Conservation (phyloP, 495 filamentous ascomycete genomes). For the Schizothecium vesticola region DNA sequence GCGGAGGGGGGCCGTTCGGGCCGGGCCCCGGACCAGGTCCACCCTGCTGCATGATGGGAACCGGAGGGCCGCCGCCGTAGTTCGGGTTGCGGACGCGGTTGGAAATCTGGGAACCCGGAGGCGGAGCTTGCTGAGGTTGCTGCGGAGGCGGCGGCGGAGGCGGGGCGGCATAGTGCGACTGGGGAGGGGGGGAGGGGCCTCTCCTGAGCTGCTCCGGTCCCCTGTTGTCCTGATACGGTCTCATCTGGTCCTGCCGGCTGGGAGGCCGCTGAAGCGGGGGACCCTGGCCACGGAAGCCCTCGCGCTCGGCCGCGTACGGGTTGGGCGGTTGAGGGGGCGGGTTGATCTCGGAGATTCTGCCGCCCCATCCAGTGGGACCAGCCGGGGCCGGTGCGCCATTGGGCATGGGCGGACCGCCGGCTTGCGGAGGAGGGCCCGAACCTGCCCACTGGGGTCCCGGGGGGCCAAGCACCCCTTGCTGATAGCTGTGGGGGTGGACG, state of each 20-base stretch:
- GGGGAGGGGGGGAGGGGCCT: constrained; percentile 45
- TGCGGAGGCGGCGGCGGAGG: constrained; percentile 53
- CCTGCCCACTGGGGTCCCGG: constrained; percentile 84
- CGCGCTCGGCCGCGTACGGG: constrained; percentile 66
- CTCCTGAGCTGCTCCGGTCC: constrained; percentile 30
- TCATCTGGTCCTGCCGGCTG: constrained; percentile 65
- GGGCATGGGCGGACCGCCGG: constrained; percentile 38
- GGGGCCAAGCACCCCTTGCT: constrained; percentile 60
- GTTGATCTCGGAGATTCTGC: constrained; percentile 72
- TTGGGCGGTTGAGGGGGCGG: constrained; percentile 66
- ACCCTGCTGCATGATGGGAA: constrained; percentile 37
- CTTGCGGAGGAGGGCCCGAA: constrained; percentile 50
- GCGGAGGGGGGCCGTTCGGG: constrained; percentile 45
- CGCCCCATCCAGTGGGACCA: constrained; percentile 64
- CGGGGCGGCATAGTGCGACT: constrained; percentile 56
- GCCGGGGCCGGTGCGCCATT: constrained; percentile 57
- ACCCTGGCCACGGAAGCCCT: constrained; percentile 55
- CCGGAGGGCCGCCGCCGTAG: constrained; percentile 58
- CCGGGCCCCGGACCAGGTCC: constrained; percentile 12
- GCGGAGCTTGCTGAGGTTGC: constrained; percentile 43
- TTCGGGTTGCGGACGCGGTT: constrained; percentile 64
- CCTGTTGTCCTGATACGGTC: constrained; percentile 70
- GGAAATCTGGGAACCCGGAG: constrained; percentile 29
- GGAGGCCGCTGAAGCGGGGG: constrained; percentile 62
- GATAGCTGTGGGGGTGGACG: constrained; percentile 71